Evolutionary conservation across 2,329 filamentous ascomycete genomes (phyloP).

Genomic region (Nigrospora oryzae): DNA sequence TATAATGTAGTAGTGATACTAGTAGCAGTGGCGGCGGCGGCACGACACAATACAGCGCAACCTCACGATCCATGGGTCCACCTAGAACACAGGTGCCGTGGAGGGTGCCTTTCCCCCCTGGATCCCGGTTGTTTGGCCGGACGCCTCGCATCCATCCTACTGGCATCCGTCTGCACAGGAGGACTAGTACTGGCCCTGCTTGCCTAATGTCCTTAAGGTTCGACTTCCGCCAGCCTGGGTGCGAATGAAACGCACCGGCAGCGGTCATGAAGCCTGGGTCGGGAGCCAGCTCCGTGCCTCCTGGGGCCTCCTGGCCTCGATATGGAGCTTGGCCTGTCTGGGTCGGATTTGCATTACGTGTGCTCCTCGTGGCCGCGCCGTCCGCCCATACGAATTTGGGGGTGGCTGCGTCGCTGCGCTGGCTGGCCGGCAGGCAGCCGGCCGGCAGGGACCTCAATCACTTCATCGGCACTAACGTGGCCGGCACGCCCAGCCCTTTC

Average conservation of each 20-base stretch:
- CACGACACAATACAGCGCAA: no score
- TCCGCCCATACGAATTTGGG: no score
- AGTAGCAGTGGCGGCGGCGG: no score
- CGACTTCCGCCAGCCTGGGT: background rate
- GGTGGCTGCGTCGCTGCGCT: no score
- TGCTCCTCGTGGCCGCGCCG: background rate
- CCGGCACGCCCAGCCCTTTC: no score
- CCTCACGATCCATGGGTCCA: no score
- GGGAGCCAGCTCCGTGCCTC: slow-evolving; percentile 1
- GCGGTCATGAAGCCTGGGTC: background rate
- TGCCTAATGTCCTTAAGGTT: background rate
- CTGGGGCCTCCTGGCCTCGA: background rate
- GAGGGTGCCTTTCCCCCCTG: background rate
- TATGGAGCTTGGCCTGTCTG: background rate
- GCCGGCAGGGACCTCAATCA: background rate
- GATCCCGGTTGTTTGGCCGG: background rate
- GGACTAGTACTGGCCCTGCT: background rate
- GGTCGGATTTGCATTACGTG: background rate
- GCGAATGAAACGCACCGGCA: background rate
- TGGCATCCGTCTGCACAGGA: background rate
- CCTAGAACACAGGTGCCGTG: background rate
- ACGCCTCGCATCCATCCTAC: background rate
- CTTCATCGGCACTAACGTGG: background rate
- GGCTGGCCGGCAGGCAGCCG: background rate
- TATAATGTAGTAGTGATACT: no score